Evolutionary conservation across 1,284 basidiomycete species (phyloP), one percentile per base, ranked within the genome.

Genomic region (Apiotrichum sp.): DNA sequence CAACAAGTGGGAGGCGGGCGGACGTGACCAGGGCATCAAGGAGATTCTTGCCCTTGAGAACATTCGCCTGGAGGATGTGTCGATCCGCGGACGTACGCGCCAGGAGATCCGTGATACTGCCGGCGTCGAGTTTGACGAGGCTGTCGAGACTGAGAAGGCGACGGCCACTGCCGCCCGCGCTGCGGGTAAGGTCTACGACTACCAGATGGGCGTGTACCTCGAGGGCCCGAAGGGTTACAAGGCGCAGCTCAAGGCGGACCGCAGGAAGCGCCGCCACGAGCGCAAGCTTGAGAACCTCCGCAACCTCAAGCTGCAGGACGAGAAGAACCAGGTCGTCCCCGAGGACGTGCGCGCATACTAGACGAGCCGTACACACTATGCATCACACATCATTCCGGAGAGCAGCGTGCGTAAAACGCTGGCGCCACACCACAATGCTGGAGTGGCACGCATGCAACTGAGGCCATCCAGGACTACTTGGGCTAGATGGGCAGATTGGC

Each of bases 41-140:
- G 62, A 63, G 22, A 53, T 62, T 16, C 52, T 71, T 50, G 63
- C 63, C 13, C 29, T 34, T 41, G 62, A 62, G 13, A 54, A 58
- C 16, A 62, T 68, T 10, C 64, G 63, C 13, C 60, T 75, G 40
- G 69, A 68, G 33, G 73, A 68, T 14, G 66, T 74, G 8, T 56
- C 58, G 32, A 48, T 77, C 16, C 59, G 67, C 49, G 50, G 56
- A 2, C 57, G 75, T 51, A 73, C 74, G 16, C 60, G 64, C 35
- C 56, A 60, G 40, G 75, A 77, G 59, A 69, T 77, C n/a, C 47
- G 70, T 31, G 72, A 73, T 31, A 66, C 66, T 8, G 69, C 74
- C 0, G 50, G 50, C 22, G 59, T 55, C 11, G 62, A 69, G 47
- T 73, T 67, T 45, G 69, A 73, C 47, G 53, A 59, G 9, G 53